Percentiles rank a stretch among this genome's conserved stretches.
Evolutionary conservation across 2,329 filamentous ascomycete species (phyloP).

Genomic region (Arthrinium phaeospermum): DNA sequence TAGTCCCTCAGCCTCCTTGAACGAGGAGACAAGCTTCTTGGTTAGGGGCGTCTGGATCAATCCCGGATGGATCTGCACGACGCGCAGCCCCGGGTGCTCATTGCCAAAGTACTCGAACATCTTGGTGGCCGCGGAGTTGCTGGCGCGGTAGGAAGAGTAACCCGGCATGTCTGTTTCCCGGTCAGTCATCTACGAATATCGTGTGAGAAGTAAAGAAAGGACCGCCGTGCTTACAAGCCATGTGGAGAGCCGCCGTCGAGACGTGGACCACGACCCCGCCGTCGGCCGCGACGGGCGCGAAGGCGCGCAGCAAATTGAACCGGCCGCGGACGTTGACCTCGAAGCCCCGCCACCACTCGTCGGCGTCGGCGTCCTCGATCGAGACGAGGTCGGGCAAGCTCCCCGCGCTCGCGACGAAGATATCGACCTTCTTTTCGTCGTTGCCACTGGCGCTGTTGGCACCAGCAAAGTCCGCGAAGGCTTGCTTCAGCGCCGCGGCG

Average conservation of each 20-base stretch:
- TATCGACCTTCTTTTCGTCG: slow-evolving; percentile 29
- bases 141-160: slow-evolving; percentile 24
- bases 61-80: slow-evolving; percentile 22
- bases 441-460: no score
- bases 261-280: slow-evolving; percentile 33
- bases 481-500: slow-evolving; percentile 19
- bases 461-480: background rate
- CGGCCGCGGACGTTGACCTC: slow-evolving; percentile 33
- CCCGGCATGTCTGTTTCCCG: slow-evolving; percentile 13
- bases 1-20: background rate
- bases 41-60: slow-evolving; percentile 22
- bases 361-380: slow-evolving; percentile 27
- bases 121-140: slow-evolving; percentile 26
- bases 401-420: slow-evolving; percentile 38
- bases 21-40: slow-evolving; percentile 22
- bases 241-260: slow-evolving; percentile 28
- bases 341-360: slow-evolving; percentile 36
- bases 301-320: slow-evolving; percentile 30
- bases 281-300: slow-evolving; percentile 25
- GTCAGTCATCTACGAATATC: background rate
- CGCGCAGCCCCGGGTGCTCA: slow-evolving; percentile 22
- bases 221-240: background rate
- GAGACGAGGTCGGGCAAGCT: slow-evolving; percentile 28
- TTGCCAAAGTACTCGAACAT: slow-evolving; percentile 26
- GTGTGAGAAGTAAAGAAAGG: background rate